Conservation (phyloP, 192 early-diverging fungal species). For the Tieghemiomyces parasiticus region DNA sequence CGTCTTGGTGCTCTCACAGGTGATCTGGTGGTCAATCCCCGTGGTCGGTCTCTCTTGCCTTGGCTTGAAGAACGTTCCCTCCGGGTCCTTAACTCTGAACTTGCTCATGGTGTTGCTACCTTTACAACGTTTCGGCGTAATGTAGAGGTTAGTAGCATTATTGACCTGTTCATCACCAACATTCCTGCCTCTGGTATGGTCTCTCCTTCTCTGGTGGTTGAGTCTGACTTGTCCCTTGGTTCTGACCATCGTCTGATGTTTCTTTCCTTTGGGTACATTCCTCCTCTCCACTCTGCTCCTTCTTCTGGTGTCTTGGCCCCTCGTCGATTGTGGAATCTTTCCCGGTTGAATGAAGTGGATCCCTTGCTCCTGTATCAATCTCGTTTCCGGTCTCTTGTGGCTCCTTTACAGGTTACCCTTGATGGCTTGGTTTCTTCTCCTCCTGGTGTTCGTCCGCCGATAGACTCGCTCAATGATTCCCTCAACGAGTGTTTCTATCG, state of each 20-base stretch:
- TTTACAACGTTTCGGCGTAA: neutral
- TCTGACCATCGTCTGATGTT: too few species aligned
- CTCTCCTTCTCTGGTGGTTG: conserved; percentile 1
- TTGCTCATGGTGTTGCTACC: conserved; percentile 11
- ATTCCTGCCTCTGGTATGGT: too few species aligned
- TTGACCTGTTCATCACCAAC: conserved; percentile 12
- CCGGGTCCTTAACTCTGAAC: neutral
- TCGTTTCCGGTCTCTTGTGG: neutral
- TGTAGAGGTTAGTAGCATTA: conserved; percentile 6
- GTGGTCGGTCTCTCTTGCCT: neutral
- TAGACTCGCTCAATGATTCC: neutral
- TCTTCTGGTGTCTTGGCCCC: conserved; percentile 9
- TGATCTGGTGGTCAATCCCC: neutral
- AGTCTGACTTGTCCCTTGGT: too few species aligned
- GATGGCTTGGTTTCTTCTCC: conserved; percentile 14
- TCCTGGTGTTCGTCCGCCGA: conserved; percentile 12
- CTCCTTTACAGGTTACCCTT: conserved; percentile 5
- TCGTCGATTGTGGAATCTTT: neutral
- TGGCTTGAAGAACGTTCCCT: conserved; percentile 7
- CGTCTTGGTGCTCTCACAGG: conserved; percentile 4
- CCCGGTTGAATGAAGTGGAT: neutral
- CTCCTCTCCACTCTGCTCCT: conserved; percentile 9
- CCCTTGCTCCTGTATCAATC: neutral
- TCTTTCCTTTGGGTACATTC: too few species aligned
- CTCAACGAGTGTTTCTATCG: neutral